phyloP scores from a whole-genome alignment of 2,329 filamentous ascomycete species.

The Monosporascus sp. region DNA sequence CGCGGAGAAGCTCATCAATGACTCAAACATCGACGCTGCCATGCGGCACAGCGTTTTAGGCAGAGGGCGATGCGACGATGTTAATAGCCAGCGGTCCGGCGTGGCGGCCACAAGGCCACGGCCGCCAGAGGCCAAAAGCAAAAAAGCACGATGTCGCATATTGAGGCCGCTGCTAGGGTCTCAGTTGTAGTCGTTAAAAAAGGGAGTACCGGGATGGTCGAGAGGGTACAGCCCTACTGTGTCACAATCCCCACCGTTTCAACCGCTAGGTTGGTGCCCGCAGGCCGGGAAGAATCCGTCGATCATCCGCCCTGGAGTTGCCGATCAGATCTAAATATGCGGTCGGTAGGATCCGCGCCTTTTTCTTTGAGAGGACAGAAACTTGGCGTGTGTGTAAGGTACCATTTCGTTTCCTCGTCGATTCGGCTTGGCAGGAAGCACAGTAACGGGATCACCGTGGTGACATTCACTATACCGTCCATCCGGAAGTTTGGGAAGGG shows the following conservation, averaged over 20 bases:
- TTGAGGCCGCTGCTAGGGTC: too few species aligned
- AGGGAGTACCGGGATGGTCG: too few species aligned
- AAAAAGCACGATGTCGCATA: too few species aligned
- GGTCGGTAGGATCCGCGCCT: slow-evolving; percentile 58
- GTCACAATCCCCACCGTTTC: slow-evolving; percentile 4
- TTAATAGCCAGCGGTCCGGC: too few species aligned
- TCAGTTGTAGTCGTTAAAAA: too few species aligned
- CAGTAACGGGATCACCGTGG: too few species aligned
- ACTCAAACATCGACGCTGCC: background rate
- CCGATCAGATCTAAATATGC: slow-evolving; percentile 63
- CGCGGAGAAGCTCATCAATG: background rate
- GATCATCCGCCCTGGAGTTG: slow-evolving; percentile 29
- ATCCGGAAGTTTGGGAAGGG: too few species aligned
- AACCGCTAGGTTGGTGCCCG: slow-evolving; percentile 15
- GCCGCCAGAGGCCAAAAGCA: too few species aligned
- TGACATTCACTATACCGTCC: too few species aligned
- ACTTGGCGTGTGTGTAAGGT: slow-evolving; percentile 55
- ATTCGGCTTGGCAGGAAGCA: too few species aligned
- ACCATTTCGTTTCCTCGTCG: background rate
- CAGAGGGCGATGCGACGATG: background rate
- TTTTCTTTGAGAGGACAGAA: slow-evolving; percentile 62
- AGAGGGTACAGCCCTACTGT: background rate
- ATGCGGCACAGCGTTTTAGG: background rate
- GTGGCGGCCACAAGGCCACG: too few species aligned
- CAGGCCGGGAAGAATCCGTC: slow-evolving; percentile 19